phyloP scores from a whole-genome alignment of 345 rosid species.

The Eucalyptus fibrosa region DNA sequence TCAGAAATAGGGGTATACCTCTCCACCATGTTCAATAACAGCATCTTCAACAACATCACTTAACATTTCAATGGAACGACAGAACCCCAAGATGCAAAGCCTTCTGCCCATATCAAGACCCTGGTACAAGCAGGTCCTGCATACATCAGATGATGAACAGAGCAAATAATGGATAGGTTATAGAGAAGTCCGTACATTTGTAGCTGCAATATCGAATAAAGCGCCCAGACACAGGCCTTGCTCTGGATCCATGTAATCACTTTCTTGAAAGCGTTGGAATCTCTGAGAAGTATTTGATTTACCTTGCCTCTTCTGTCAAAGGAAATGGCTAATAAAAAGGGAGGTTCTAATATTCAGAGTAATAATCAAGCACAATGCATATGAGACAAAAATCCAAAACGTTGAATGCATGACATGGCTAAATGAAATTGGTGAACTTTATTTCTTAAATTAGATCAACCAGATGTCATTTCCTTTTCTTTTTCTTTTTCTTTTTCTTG shows the following conservation, averaged over 20 bases:
- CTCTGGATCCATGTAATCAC: slow-evolving; percentile 79
- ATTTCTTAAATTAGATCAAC: neutral
- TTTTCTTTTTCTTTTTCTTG: neutral
- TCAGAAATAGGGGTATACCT: slow-evolving; percentile 25
- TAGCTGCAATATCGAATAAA: slow-evolving; percentile 84
- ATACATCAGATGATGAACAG: neutral
- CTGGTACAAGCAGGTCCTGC: slow-evolving; percentile 13
- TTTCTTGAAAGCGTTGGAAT: slow-evolving; percentile 60
- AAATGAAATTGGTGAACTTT: neutral
- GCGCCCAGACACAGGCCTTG: slow-evolving; percentile 88
- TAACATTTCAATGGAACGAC: slow-evolving; percentile 96
- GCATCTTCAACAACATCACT: slow-evolving; percentile 92
- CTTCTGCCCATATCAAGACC: slow-evolving; percentile 91
- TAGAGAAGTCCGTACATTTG: slow-evolving; percentile 43
- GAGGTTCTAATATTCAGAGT: neutral
- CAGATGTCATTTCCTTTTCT: neutral
- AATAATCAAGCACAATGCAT: neutral
- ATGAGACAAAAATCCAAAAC: neutral
- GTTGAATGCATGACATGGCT: neutral
- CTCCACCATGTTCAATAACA: slow-evolving; percentile 88
- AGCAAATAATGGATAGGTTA: neutral
- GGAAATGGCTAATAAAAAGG: neutral
- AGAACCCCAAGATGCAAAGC: slow-evolving; percentile 89
- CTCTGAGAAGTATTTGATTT: slow-evolving; percentile 30
- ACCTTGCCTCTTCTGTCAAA: slow-evolving; percentile 47